phyloP scores from a whole-genome alignment of 2,329 filamentous ascomycete genomes.

The Ophiostoma fasciatum region DNA sequence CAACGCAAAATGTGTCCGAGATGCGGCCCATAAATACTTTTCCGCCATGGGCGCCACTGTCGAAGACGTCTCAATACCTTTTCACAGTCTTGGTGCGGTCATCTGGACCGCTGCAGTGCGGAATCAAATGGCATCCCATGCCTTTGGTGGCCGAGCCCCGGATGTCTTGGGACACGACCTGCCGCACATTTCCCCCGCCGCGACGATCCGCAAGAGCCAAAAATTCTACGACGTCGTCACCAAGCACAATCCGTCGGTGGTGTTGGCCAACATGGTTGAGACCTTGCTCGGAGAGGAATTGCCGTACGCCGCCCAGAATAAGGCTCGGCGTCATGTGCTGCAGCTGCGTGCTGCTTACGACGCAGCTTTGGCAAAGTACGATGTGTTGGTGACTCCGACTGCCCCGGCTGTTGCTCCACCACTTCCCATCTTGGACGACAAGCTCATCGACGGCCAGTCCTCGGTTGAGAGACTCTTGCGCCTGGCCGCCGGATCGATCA shows the following conservation, averaged over 20 bases:
- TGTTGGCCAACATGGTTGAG: too few species aligned
- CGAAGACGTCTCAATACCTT: slow-evolving; percentile 28
- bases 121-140: slow-evolving; percentile 17
- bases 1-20: too few species aligned
- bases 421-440: slow-evolving; percentile 26
- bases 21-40: slow-evolving; percentile 25
- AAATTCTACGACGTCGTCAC: too few species aligned
- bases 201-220: too few species aligned
- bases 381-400: slow-evolving; percentile 33
- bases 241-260: too few species aligned
- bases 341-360: slow-evolving; percentile 34
- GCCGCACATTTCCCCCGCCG: slow-evolving; percentile 28
- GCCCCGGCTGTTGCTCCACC: slow-evolving; percentile 29
- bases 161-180: too few species aligned
- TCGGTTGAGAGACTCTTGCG: slow-evolving; percentile 26
- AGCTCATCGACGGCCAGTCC: slow-evolving; percentile 15
- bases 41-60: slow-evolving; percentile 27
- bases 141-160: too few species aligned
- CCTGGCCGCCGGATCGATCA: slow-evolving; percentile 25
- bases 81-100: slow-evolving; percentile 28
- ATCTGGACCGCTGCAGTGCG: slow-evolving; percentile 31
- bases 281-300: slow-evolving; percentile 18
- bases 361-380: slow-evolving; percentile 22
- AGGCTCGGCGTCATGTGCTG: slow-evolving; percentile 30
- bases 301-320: slow-evolving; percentile 21